Base-by-base conservation (phyloP, 768 basidiomycete genomes). In the Sporobolomyces phaffii region DNA sequence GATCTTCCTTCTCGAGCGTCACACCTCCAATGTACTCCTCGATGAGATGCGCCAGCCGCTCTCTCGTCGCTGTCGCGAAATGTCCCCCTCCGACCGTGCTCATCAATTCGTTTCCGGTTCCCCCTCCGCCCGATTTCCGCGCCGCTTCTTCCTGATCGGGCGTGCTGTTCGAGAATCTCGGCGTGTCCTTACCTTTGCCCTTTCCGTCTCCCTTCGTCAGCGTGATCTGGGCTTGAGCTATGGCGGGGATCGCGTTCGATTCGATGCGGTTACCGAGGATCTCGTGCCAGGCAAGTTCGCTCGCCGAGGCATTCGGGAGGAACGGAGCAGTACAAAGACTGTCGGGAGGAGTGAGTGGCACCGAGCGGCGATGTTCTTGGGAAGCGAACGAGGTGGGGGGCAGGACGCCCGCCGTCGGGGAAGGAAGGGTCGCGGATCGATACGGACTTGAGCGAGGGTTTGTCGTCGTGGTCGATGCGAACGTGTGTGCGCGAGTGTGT, bases 241-340 rank as follows among this genome's bases (percentile, higher is more conserved):
- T 44, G 22, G 52, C 24, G 20, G 44, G 36, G 26, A 60, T 13
- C 29, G 31, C 33, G n/a, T 38, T 33, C 38, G 47, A 17, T 18
- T 62, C 67, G 17, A 59, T 54, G 22, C 31, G 24, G 0, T 43
- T 59, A 13, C 53, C 45, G 24, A 70, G 43, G 5, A 70, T 54
- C 3, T 70, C 69, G 49, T 63, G 65, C 69, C 69, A 70, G 1
- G 69, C 69, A 20, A 63, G 56, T 15, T 70, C 69, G 45, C 51
- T 47, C 8, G 61, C 61, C 4, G 40, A 38, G 4, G 69, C 54
- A 15, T 49, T 44, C 9, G 50, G 34, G n/a, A 63, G 61, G 57
- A 44, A 53, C 1, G 64, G 61, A 2, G 38, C 45, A 0, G 64
- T 54, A 22, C 52, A 60, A 41, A 57, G 41, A 18, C 29, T 31